Conservation (phyloP, 495 filamentous ascomycete genomes). For the Daldinia decipiens region DNA sequence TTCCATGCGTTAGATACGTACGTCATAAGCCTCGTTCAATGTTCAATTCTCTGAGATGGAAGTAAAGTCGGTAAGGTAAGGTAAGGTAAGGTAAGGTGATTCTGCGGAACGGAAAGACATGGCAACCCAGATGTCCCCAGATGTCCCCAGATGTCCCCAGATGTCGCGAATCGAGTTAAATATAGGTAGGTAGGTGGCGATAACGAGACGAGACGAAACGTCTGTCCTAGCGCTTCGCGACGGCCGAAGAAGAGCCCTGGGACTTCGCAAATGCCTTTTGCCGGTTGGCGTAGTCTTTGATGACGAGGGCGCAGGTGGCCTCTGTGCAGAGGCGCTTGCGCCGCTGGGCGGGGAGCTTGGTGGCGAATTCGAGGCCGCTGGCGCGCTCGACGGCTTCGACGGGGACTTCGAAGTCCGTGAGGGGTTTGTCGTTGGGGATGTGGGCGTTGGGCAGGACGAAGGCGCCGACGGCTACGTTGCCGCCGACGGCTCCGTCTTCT, state of each 20-base stretch:
- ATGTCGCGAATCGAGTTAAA: background rate
- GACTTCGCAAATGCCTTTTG: conserved; percentile 66
- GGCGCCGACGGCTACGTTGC: conserved; percentile 88
- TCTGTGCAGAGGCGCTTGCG: conserved; percentile 87
- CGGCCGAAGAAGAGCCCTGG: conserved; percentile 10
- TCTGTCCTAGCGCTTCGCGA: conserved; percentile 27
- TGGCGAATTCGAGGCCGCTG: conserved; percentile 88
- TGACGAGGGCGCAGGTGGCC: conserved; percentile 78
- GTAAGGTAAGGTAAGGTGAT: background rate
- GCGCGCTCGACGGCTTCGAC: conserved; percentile 91
- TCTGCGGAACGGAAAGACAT: background rate
- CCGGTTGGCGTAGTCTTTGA: conserved; percentile 77
- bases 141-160: too few relatives aligned
- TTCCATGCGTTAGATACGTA: background rate
- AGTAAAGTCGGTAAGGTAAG: background rate
- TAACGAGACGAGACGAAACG: background rate
- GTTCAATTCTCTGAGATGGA: background rate
- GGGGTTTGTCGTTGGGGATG: conserved; percentile 85
- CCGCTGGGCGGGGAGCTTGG: conserved; percentile 74
- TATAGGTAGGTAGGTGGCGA: too few relatives aligned
- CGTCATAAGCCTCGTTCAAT: background rate
- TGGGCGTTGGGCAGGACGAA: conserved; percentile 94
- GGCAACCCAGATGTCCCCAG: background rate
- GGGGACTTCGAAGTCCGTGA: conserved; percentile 93
- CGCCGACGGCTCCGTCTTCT: conserved; percentile 77